Percentiles rank a stretch among this genome's conserved stretches.
These are phyloP conservation scores for Oryza punctata DNA, from an alignment of 176 grass and related monocot genomes.

Conservation along the genomic window DNA sequence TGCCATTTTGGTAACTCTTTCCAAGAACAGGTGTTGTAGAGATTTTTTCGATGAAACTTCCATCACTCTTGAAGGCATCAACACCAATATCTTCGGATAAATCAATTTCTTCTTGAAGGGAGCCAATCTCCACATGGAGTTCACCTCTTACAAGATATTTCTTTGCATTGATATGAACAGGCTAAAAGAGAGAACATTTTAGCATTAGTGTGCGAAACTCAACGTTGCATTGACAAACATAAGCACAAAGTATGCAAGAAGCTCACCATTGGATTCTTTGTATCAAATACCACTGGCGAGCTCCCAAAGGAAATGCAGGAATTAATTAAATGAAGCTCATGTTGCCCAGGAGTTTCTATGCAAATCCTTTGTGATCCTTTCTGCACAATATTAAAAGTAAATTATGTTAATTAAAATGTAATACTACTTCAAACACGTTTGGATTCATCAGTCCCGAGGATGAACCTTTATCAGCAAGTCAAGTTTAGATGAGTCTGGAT, in stretches of 20 bases:
- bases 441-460: slow-evolving; percentile 26
- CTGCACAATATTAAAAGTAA: slow-evolving; percentile 48
- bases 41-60: slow-evolving; percentile 52
- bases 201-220: slow-evolving; percentile 36
- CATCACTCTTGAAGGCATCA: slow-evolving; percentile 67
- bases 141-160: slow-evolving; percentile 92
- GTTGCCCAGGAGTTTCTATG: slow-evolving; percentile 76
- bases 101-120: slow-evolving; percentile 51
- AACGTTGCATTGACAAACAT: slow-evolving; percentile 16
- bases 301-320: slow-evolving; percentile 90
- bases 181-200: slow-evolving; percentile 49
- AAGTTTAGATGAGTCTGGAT: slow-evolving; percentile 75
- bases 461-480: slow-evolving; percentile 81
- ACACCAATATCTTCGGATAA: slow-evolving; percentile 72
- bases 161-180: slow-evolving; percentile 76
- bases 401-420: slow-evolving; percentile 22
- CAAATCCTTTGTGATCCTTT: slow-evolving; percentile 86
- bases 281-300: slow-evolving; percentile 65
- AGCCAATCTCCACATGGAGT: slow-evolving; percentile 65
- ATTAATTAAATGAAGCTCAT: slow-evolving; percentile 86
- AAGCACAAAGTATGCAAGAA: slow-evolving; percentile 19
- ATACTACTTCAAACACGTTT: slow-evolving; percentile 22
- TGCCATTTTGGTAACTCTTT: slow-evolving; percentile 48
- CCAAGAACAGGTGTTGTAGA: slow-evolving; percentile 53
- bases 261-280: slow-evolving; percentile 59